A percentile compares a stretch with the other conserved stretches of the same genome.
phyloP scores from a whole-genome alignment of 345 rosid species.

The Rhizophora mangle region DNA sequence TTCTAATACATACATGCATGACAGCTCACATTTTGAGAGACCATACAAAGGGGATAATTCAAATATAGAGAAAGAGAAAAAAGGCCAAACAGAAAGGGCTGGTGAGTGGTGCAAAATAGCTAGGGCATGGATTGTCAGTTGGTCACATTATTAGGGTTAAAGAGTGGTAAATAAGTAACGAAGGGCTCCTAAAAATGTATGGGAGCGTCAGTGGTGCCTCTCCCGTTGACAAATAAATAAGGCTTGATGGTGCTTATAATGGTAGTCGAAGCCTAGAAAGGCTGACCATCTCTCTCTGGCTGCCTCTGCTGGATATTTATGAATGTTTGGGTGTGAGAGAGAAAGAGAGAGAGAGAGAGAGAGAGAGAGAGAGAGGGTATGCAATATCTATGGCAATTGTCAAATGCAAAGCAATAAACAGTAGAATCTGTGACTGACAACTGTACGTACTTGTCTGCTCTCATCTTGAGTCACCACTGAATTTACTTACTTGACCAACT shows the following conservation, averaged over 20 bases:
- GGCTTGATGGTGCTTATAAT: constrained; percentile 39
- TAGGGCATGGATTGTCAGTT: constrained; percentile 6
- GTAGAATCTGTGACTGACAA: constrained; percentile 36
- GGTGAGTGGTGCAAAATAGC: background rate
- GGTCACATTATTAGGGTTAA: constrained; percentile 8
- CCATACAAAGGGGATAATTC: background rate
- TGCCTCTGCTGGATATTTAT: background rate
- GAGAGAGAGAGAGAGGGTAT: constrained; percentile 12
- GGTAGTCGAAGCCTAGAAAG: constrained; percentile 36
- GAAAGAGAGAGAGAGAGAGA: constrained; percentile 6
- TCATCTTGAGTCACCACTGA: constrained; percentile 30
- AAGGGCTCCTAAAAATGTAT: constrained; percentile 7
- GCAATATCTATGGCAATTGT: constrained; percentile 16
- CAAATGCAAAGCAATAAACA: constrained; percentile 27
- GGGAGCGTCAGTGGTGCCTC: constrained; percentile 35
- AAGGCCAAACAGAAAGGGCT: constrained; percentile 1
- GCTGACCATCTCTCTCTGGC: constrained; percentile 12
- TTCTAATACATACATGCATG: constrained; percentile 18
- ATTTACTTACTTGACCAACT: constrained; percentile 28
- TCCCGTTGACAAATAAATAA: too few relatives aligned
- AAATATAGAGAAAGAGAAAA: constrained; percentile 6
- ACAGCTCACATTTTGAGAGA: background rate
- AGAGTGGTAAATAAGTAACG: constrained; percentile 4
- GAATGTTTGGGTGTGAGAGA: background rate
- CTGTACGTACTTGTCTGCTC: constrained; percentile 35